Evolutionary conservation across 2,329 filamentous ascomycete genomes (phyloP).

Genomic region (Fusarium sp.): DNA sequence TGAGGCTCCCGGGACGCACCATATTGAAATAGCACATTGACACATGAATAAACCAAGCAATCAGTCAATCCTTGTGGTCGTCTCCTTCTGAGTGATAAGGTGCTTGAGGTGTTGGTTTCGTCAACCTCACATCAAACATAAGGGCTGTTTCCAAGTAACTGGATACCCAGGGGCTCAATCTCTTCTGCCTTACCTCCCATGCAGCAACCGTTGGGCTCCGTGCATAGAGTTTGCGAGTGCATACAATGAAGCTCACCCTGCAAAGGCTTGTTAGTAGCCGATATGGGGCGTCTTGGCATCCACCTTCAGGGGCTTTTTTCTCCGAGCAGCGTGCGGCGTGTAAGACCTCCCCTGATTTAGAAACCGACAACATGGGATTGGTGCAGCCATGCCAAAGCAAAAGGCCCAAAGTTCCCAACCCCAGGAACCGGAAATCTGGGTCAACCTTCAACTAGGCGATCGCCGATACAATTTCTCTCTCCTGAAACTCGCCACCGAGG

Average conservation of each 20-base stretch:
- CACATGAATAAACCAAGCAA: not conserved
- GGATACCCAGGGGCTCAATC: not conserved
- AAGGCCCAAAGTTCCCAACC: constrained; percentile 17
- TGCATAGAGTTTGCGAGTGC: not conserved
- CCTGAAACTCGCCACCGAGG: constrained; percentile 39
- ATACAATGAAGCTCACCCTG: constrained; percentile 17
- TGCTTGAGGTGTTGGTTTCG: not conserved
- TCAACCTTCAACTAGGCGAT: constrained; percentile 31
- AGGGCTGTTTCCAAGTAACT: not conserved
- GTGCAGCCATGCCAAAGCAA: constrained; percentile 6
- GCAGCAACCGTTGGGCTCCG: constrained; percentile 9
- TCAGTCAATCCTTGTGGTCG: constrained; percentile 2
- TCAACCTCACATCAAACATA: not conserved
- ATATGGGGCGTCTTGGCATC: constrained; percentile 19
- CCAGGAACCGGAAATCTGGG: constrained; percentile 36
- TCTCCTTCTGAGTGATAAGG: constrained; percentile 11
- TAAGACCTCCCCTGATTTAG: constrained; percentile 17
- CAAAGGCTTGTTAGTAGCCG: constrained; percentile 10
- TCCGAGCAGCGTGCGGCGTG: constrained; percentile 16
- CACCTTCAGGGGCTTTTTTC: constrained; percentile 11
- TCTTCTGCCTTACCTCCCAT: constrained; percentile 1
- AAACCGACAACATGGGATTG: constrained; percentile 30
- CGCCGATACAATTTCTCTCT: constrained; percentile 27
- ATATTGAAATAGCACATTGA: not conserved
- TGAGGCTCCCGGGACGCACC: not conserved